These are phyloP conservation scores for Coprinellus aureogranulatus DNA, from an alignment of 768 basidiomycete genomes.

Conservation along the genomic window DNA sequence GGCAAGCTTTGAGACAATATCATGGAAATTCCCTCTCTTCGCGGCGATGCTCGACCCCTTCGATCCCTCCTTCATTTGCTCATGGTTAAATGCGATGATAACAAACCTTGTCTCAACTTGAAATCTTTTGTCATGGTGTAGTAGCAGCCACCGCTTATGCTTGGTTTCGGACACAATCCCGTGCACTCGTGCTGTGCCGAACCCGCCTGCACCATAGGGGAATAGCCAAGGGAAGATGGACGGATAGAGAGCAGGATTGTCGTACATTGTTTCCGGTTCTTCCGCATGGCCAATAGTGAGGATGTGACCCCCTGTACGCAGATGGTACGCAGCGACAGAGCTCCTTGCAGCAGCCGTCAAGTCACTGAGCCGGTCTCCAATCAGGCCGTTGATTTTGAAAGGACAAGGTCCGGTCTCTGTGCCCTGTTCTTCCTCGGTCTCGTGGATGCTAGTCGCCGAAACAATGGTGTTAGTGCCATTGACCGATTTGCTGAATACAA, in stretches of 20 bases:
- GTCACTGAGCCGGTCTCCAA: conserved; percentile 20
- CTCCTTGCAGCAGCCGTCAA: conserved; percentile 18
- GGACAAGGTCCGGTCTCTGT: conserved; percentile 26
- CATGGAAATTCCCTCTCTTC: conserved; percentile 16
- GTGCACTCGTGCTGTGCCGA: conserved; percentile 10
- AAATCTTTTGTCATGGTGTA: conserved; percentile 36
- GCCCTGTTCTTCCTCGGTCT: neutral
- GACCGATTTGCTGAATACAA: too few species aligned
- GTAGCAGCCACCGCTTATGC: conserved; percentile 22
- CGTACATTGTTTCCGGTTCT: conserved; percentile 27
- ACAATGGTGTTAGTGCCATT: neutral
- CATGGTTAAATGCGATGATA: conserved; percentile 30
- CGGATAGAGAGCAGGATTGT: conserved; percentile 24
- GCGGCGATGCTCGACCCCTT: neutral
- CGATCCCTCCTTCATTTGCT: conserved; percentile 25
- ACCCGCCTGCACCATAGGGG: conserved; percentile 31
- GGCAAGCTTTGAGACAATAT: conserved; percentile 16
- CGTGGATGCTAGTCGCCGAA: conserved; percentile 27
- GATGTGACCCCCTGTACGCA: conserved; percentile 21
- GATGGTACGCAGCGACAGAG: conserved; percentile 23
- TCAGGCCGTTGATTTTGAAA: conserved; percentile 37
- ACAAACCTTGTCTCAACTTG: conserved; percentile 30
- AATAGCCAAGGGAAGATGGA: conserved; percentile 39
- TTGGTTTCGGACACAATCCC: neutral
- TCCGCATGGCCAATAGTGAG: conserved; percentile 27